Evolutionary conservation across 1,284 basidiomycete species (phyloP).

Genomic region (Pascua guehoae): DNA sequence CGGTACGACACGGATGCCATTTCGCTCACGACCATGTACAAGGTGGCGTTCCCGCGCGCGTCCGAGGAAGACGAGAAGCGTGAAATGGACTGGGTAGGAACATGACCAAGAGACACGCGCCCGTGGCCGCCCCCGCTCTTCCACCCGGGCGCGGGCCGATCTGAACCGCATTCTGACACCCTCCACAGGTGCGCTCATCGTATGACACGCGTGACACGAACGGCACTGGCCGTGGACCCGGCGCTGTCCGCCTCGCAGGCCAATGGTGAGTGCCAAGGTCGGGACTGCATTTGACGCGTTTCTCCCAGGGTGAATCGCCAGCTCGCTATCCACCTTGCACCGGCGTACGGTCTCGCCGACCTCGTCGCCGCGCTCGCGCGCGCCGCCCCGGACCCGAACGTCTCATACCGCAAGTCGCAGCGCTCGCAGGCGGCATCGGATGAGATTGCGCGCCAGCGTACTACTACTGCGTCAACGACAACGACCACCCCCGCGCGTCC

Average conservation of each 20-base stretch:
- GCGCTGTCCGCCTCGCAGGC: conserved; percentile 70
- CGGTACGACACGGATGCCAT: conserved; percentile 95
- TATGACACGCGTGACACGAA: conserved; percentile 79
- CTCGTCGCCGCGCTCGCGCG: conserved; percentile 59
- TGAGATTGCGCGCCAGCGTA: conserved; percentile 24
- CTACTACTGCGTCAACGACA: not conserved
- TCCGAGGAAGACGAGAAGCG: conserved; percentile 71
- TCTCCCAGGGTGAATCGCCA: conserved; percentile 63
- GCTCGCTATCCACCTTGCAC: conserved; percentile 59
- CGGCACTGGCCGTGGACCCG: conserved; percentile 60
- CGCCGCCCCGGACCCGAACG: conserved; percentile 71
- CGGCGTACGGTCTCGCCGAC: conserved; percentile 57
- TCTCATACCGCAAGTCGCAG: conserved; percentile 64
- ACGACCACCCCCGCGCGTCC: conserved; percentile 5
- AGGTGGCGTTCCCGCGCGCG: conserved; percentile 87
- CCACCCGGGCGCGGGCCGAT: not conserved
- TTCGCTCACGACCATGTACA: conserved; percentile 96
- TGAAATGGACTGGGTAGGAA: conserved; percentile 72
- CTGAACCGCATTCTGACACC: too few species aligned
- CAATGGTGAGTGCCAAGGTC: conserved; percentile 55
- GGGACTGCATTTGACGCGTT: not conserved
- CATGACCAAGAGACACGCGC: not conserved
- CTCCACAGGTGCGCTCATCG: conserved; percentile 49
- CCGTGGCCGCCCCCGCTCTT: too few species aligned
- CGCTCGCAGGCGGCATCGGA: conserved; percentile 47